Base-by-base conservation (phyloP, 768 basidiomycete species). In the Lepiota brunneoincarnata region DNA sequence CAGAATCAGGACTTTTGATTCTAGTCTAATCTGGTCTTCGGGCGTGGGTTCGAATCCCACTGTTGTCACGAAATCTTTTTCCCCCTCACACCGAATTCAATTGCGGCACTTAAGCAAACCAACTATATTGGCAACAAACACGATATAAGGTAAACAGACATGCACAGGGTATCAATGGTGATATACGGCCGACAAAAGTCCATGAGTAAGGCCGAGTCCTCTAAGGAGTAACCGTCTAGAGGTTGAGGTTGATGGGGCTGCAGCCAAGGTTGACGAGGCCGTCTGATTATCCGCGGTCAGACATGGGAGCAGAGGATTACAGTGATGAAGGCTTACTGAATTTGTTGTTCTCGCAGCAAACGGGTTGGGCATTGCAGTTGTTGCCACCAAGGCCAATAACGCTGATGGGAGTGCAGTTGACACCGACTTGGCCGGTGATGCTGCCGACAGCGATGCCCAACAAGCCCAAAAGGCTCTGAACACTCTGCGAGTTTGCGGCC, bases 31-130 rank as follows among this genome's bases (percentile, higher is more conserved):
- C 59, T 60, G 59, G 59, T 60, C 59, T 54, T 54, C 53, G 67
- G 68, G 69, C 68, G 68, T 64, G 69, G 64, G 69, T 71, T 71
- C 69, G 69, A 71, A 64, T 64, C 64, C 59, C 64, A 58, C 57
- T 58, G 54, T 61, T 50, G 48, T 60, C 59, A 60, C 6, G 4
- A 4, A 26, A n/a, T 24, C n/a, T 39, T 18, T 49, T 18, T 26
- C 34, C 12, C 24, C 6, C 18, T 40, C 17, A 12, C 5, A 17
- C 17, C 18, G n/a, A 6, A 17, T 6, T 6, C n/a, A 12, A 18
- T 40, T 40, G 11, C 39, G n/a, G n/a, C 39, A 40, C 39, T 40
- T 10, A 11, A 31, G 31, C 2, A 10, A 2, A 31, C 31, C 31
- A 31, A 31, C 31, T 31, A 31, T 31, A 31, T 31, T 31, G 31